Evolutionary conservation across 2,329 filamentous ascomycete species (phyloP).

Genomic region (Sporothrix pallida): DNA sequence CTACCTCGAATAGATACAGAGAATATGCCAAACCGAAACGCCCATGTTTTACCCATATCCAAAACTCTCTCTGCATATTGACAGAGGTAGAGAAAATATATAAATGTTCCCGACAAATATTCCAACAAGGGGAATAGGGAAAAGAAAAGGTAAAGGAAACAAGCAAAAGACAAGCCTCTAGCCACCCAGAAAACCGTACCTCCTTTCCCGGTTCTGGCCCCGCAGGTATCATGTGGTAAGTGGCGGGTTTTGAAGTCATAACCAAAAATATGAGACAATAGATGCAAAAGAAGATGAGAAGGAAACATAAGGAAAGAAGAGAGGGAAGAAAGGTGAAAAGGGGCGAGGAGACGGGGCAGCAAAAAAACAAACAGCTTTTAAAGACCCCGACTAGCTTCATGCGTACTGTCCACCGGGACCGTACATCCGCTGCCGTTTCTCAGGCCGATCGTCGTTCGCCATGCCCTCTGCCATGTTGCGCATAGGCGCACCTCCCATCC

Average conservation of each 20-base stretch:
- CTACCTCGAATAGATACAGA: background rate
- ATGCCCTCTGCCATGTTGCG: constrained; percentile 46
- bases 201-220: constrained; percentile 23
- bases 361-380: background rate
- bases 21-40: background rate
- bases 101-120: background rate
- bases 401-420: constrained; percentile 42
- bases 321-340: constrained; percentile 11
- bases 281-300: constrained; percentile 21
- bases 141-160: constrained; percentile 13
- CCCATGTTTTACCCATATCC: constrained; percentile 17
- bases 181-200: background rate
- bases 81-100: background rate
- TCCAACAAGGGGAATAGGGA: background rate
- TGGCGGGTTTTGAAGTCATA: constrained; percentile 24
- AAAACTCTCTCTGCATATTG: background rate
- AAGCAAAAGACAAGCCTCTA: background rate
- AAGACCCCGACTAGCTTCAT: constrained; percentile 13
- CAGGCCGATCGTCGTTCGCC: constrained; percentile 51
- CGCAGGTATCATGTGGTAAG: constrained; percentile 35
- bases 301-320: constrained; percentile 1
- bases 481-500: constrained; percentile 43
- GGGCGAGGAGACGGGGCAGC: background rate
- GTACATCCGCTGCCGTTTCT: constrained; percentile 61
- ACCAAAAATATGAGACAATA: constrained; percentile 19